Evolutionary conservation across 2,329 filamentous ascomycete genomes (phyloP).

Genomic region (Epicoccum sorghinum): DNA sequence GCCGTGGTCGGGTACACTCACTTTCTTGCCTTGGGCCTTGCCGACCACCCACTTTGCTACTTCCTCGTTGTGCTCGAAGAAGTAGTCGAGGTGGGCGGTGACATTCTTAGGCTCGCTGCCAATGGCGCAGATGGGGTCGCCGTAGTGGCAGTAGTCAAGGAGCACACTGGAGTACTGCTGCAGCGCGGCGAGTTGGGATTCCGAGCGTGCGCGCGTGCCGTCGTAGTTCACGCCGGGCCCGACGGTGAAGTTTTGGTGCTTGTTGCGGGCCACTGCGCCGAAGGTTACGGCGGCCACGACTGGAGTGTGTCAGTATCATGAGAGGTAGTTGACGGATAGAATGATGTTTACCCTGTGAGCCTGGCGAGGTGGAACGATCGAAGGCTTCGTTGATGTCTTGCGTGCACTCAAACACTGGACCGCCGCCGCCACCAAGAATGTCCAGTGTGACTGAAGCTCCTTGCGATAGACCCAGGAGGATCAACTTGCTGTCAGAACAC

Average conservation of each 20-base stretch:
- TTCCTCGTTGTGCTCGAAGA: constrained; percentile 38
- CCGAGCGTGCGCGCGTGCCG: constrained; percentile 28
- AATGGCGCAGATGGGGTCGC: constrained; percentile 67
- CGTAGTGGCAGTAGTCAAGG: constrained; percentile 67
- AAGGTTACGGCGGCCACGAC: constrained; percentile 36
- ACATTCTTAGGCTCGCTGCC: constrained; percentile 60
- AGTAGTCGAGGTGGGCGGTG: constrained; percentile 65
- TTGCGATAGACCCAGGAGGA: constrained; percentile 35
- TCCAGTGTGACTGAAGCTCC: constrained; percentile 35
- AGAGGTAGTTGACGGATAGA: neutral
- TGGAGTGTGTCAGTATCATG: constrained; percentile 11
- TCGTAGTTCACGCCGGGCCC: constrained; percentile 30
- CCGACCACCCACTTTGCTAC: constrained; percentile 25
- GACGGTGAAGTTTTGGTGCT: constrained; percentile 32
- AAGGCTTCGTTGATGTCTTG: constrained; percentile 29
- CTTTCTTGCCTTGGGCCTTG: constrained; percentile 22
- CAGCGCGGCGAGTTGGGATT: constrained; percentile 23
- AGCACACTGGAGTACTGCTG: constrained; percentile 49
- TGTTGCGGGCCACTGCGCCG: constrained; percentile 32
- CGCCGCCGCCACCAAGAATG: constrained; percentile 39
- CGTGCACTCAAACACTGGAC: constrained; percentile 30
- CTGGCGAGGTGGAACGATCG: constrained; percentile 24
- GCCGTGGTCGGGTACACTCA: constrained; percentile 11
- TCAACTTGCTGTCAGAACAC: constrained; percentile 36
- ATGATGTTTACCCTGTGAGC: constrained; percentile 25